phyloP scores from a whole-genome alignment of 176 grass and related monocot genomes.

The Hordeum marinum region DNA sequence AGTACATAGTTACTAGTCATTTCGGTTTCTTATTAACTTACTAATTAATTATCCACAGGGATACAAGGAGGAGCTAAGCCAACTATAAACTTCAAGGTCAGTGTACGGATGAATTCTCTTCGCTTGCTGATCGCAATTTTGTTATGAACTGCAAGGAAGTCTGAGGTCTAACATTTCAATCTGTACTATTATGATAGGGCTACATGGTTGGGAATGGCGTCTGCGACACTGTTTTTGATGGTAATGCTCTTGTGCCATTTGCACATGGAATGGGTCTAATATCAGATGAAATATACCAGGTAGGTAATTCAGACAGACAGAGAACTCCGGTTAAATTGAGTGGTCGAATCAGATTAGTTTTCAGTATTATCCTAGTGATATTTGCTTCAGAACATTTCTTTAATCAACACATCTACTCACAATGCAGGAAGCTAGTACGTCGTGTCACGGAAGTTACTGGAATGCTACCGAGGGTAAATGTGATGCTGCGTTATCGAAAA shows the following conservation, averaged over 20 bases:
- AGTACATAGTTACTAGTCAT: background rate
- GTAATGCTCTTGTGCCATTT: conserved; percentile 97
- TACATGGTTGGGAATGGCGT: conserved; percentile 99
- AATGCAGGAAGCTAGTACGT: conserved; percentile 53
- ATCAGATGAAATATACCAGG: conserved; percentile 72
- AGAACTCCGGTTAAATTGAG: background rate
- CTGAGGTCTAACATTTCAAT: background rate
- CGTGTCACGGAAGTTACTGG: conserved; percentile 83
- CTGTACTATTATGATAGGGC: conserved; percentile 36
- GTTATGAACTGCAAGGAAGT: background rate
- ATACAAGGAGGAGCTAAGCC: conserved; percentile 58
- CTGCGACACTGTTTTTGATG: conserved; percentile 72
- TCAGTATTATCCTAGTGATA: background rate
- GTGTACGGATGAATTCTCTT: background rate
- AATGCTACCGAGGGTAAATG: conserved; percentile 35
- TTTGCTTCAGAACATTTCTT: background rate
- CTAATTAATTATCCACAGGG: conserved; percentile 38
- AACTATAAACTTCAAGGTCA: conserved; percentile 82
- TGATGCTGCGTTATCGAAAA: conserved; percentile 22
- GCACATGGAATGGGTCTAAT: conserved; percentile 91
- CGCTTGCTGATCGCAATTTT: background rate
- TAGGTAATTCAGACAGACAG: background rate
- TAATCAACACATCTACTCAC: background rate
- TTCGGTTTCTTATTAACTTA: background rate
- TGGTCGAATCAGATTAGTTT: background rate